Evolutionary conservation across 352 stramenopile genomes (phyloP).

Genomic region (Phytophthora hybrid): DNA sequence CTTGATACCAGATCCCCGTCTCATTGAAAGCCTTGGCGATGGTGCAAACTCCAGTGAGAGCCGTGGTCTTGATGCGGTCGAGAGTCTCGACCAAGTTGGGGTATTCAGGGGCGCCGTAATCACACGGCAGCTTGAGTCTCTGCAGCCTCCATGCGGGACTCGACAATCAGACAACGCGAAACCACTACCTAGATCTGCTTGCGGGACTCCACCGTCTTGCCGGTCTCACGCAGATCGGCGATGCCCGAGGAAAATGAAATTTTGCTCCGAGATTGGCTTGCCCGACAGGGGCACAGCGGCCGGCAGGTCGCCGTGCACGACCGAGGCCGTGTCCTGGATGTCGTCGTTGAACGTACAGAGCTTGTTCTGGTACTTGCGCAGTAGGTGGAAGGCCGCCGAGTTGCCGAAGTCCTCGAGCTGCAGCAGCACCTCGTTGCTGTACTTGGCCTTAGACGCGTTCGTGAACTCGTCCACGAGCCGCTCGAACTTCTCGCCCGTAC

Average conservation of each 20-base stretch:
- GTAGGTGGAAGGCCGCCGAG: no score
- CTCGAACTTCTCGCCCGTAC: constrained; percentile 55
- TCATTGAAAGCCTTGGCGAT: constrained; percentile 35
- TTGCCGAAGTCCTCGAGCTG: constrained; percentile 86
- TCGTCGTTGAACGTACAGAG: no score
- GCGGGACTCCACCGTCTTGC: no score
- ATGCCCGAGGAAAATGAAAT: constrained; percentile 97
- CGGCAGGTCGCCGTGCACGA: constrained; percentile 79
- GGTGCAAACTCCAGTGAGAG: constrained; percentile 95
- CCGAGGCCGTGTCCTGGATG: constrained; percentile 31
- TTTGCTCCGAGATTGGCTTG: constrained; percentile 91
- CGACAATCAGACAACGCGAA: no score
- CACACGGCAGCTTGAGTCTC: constrained; percentile 91
- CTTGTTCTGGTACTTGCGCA: no score
- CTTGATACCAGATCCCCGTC: no score
- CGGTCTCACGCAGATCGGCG: constrained; percentile 72
- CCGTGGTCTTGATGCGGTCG: constrained; percentile 91
- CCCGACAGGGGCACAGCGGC: constrained; percentile 74
- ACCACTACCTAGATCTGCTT: no score
- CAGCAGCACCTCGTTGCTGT: constrained; percentile 85
- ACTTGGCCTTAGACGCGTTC: constrained; percentile 91
- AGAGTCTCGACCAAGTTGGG: constrained; percentile 77
- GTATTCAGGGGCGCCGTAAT: constrained; percentile 75
- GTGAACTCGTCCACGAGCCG: constrained; percentile 97
- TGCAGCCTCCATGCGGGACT: constrained; percentile 54